Base-by-base conservation (phyloP, 176 grass and related monocot species). In the Oryza brachyantha region DNA sequence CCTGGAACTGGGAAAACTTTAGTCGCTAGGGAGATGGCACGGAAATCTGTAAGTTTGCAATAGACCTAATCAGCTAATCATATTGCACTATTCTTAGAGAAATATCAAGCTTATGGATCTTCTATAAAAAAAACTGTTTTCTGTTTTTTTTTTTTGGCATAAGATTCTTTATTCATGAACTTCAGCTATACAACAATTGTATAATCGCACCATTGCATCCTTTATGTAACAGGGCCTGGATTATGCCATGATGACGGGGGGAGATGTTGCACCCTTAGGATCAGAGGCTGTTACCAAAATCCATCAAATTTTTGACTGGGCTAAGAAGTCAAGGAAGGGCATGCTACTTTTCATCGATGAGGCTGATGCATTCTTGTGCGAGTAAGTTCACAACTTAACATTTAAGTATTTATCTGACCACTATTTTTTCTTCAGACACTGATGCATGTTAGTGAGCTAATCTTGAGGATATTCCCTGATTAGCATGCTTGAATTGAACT, bases 161-260 rank as follows among this genome's bases (percentile, higher is more conserved):
- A 65, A 1, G 35, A 61, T 52, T 21, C 16, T 29, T 50, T 21
- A 10, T 61, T 41, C 1, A 4, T 73, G 66, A 25, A 63, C 13
- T 81, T 35, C 21, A 62, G 38, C 17, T 32, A 77, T 75, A 29
- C 27, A 38, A 7, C 54, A 64, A 8, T 64, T 29, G 38, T 70
- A 32, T 76, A 32, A 46, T 68, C 31, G 31, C 16, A 73, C 28
- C 6, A 13, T 61, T 66, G 54, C 61, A 65, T 58, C 13, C 5
- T 36, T 37, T 63, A 25, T 9, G 35, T 70, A 66, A 67, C 76
- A 99, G 91, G 92, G 87, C 41, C 72, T 99, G 67, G 92, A 95
- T 95, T 95, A 99, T 79, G 88, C 96, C 28, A 95, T 99, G 96
- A 95, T 99, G 92, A 99, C 92, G 10, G 92, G 96, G 64, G 96